phyloP scores from a whole-genome alignment of 495 filamentous ascomycete species.

The Podospora comata region DNA sequence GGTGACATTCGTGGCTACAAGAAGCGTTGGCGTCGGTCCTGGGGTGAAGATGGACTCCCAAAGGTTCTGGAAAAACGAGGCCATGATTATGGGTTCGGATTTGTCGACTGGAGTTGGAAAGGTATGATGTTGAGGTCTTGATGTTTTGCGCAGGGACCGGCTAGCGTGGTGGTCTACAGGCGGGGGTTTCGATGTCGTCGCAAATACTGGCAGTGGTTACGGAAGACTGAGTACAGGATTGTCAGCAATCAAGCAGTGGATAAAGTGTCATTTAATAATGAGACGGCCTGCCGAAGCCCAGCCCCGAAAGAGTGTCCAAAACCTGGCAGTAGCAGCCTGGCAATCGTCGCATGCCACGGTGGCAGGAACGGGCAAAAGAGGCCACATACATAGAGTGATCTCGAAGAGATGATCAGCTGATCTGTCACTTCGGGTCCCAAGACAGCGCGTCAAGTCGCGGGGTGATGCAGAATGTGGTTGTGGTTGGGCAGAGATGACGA shows the following conservation, averaged over 20 bases:
- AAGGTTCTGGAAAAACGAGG: slow-evolving; percentile 74
- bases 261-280: neutral
- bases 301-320: slow-evolving; percentile 1
- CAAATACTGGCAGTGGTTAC: neutral
- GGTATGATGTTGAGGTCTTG: too few species aligned
- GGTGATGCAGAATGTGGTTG: slow-evolving; percentile 8
- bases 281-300: neutral
- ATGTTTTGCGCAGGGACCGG: too few species aligned
- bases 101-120: neutral
- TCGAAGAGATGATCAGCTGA: slow-evolving; percentile 9
- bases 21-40: slow-evolving; percentile 79
- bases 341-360: slow-evolving; percentile 13
- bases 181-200: neutral
- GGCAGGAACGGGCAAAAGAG: slow-evolving; percentile 3
- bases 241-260: neutral
- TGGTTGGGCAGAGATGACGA: slow-evolving; percentile 25
- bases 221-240: neutral
- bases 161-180: neutral
- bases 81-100: slow-evolving; percentile 54
- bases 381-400: neutral
- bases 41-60: slow-evolving; percentile 91
- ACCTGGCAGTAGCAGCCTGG: slow-evolving; percentile 7
- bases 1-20: slow-evolving; percentile 84
- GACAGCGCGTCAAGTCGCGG: slow-evolving; percentile 14
- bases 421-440: slow-evolving; percentile 16